Base-by-base conservation (phyloP, 805 yeast species). In the Suhomyces prunicola region DNA sequence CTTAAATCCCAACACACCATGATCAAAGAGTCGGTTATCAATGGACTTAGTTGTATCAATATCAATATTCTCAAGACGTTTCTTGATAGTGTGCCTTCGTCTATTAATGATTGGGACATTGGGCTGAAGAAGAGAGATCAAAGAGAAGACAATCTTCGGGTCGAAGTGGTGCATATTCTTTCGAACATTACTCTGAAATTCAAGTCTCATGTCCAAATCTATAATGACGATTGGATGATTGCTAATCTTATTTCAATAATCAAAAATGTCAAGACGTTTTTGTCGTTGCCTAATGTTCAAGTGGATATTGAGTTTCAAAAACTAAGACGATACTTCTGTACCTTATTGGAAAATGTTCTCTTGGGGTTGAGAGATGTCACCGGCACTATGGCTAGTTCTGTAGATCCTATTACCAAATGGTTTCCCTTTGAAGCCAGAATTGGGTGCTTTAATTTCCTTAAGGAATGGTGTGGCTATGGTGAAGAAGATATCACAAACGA, bases 381-480 rank as follows among this genome's bases (percentile, higher is more conserved):
- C n/a, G 67, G 63, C 44, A 36, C 22, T 36, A 15, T 19, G 22
- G 42, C 42, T 17, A 17, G 1, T 15, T 46, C 45, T 5, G 31
- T 24, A n/a, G 27, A 22, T 12, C 23, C 23, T 3, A 54, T 71
- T 46, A 60, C 68, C 44, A 72, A 76, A 40, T 85, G 92, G 83
- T 73, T 92, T n/a, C 93, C 96, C 1, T 91, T 92, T 66, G 90
- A 86, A 58, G 93, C 91, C 2, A 76, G 97, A 50, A 84, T 88
- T 29, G 87, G 89, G 2, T 88, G 96, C 56, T 92, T 90, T 71
- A 82, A 85, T 46, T 87, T 82, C 61, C 73, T 94, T 52, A 92
- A 88, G 58, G 96, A 90, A 65, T 94, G 99, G 99, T 91, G 97
- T 67, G 96, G 96, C 0, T 84, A 83, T 68, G 97, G 98, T 2